Conservation (phyloP, 352 stramenopile genomes). For the Phytophthora quininea region DNA sequence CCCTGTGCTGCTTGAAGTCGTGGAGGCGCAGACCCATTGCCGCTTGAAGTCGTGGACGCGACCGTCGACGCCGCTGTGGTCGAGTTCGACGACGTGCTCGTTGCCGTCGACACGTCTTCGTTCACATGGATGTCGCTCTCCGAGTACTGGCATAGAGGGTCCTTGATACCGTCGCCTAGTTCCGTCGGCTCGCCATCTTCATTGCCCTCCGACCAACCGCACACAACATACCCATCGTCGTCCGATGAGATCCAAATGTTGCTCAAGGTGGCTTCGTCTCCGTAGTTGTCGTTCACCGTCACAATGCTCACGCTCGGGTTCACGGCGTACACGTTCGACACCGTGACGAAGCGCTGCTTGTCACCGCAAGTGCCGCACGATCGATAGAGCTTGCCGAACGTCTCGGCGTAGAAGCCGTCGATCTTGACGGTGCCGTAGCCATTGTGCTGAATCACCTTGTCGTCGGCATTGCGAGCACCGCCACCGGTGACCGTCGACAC, state of each 20-base stretch:
- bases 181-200: slow-evolving; percentile 36
- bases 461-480: slow-evolving; percentile 45
- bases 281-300: slow-evolving; percentile 51
- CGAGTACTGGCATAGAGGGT: slow-evolving; percentile 37
- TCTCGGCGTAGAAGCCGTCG: slow-evolving; percentile 51
- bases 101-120: slow-evolving; percentile 20
- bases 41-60: slow-evolving; percentile 3
- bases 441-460: slow-evolving; percentile 65
- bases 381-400: slow-evolving; percentile 54
- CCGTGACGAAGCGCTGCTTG: slow-evolving; percentile 41
- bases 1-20: background rate
- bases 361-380: slow-evolving; percentile 50
- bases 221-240: slow-evolving; percentile 33
- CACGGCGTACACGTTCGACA: slow-evolving; percentile 54
- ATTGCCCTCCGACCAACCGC: slow-evolving; percentile 35
- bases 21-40: background rate
- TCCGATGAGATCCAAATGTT: slow-evolving; percentile 11
- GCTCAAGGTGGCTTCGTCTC: slow-evolving; percentile 34
- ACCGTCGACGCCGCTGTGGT: background rate
- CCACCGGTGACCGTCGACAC: slow-evolving; percentile 42
- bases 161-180: slow-evolving; percentile 41
- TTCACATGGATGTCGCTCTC: slow-evolving; percentile 41
- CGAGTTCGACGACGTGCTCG: slow-evolving; percentile 21
- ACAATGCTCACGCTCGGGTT: slow-evolving; percentile 46
- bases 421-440: slow-evolving; percentile 48